These are phyloP conservation scores for Penicillium brevicompactum DNA, from an alignment of 2,329 filamentous ascomycete genomes.

Conservation along the genomic window DNA sequence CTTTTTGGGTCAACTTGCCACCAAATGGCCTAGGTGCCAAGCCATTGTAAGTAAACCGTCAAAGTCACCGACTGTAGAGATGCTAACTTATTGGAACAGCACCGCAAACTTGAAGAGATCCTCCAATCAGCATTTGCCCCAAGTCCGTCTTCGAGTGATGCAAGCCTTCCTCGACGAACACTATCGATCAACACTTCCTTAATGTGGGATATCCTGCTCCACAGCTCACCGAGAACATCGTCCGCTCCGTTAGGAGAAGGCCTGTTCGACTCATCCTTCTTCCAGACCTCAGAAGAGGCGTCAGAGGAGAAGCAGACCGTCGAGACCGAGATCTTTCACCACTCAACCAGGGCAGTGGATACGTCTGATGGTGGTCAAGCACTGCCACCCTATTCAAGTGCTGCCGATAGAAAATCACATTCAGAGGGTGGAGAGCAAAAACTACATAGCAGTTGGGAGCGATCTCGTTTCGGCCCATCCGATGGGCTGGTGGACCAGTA, in stretches of 20 bases:
- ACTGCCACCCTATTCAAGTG: constrained; percentile 31
- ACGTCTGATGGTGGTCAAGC: constrained; percentile 33
- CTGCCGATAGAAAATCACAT: constrained; percentile 3
- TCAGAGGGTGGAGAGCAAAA: constrained; percentile 1
- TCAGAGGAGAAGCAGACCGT: constrained; percentile 18
- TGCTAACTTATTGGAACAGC: constrained; percentile 12
- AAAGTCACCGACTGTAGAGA: neutral
- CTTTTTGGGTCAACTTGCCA: constrained; percentile 27
- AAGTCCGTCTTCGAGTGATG: constrained; percentile 13
- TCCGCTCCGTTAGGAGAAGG: neutral
- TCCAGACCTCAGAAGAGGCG: constrained; percentile 5
- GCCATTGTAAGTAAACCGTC: constrained; percentile 21
- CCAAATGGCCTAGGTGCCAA: constrained; percentile 28
- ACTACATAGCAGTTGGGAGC: neutral
- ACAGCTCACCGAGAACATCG: constrained; percentile 17
- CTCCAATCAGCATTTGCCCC: constrained; percentile 30
- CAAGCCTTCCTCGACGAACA: constrained; percentile 20
- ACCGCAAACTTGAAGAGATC: constrained; percentile 28
- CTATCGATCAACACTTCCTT: constrained; percentile 33
- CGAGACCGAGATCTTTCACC: constrained; percentile 36
- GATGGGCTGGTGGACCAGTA: neutral
- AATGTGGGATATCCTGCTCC: constrained; percentile 36
- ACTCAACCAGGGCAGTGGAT: constrained; percentile 15
- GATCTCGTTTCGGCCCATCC: neutral
- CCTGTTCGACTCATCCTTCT: neutral